phyloP scores from a whole-genome alignment of 805 yeast species.

The Kluyveromyces lactis region DNA sequence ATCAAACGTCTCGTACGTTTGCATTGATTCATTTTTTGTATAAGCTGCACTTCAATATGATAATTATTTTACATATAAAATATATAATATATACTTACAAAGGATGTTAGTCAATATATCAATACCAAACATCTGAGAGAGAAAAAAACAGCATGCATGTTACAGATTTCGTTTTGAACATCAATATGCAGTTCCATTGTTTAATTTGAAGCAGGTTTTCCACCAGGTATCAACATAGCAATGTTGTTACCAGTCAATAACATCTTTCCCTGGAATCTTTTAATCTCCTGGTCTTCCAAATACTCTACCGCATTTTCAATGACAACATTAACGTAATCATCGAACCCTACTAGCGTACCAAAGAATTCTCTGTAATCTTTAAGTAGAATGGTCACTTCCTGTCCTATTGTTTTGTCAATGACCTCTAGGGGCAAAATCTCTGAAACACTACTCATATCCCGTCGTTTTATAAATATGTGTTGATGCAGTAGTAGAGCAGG shows the following conservation, averaged over 20 bases:
- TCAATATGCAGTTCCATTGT: no score
- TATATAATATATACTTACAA: no score
- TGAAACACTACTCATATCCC: conserved; percentile 7
- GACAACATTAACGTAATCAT: conserved; percentile 90
- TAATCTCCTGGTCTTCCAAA: conserved; percentile 34
- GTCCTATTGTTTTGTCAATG: conserved; percentile 81
- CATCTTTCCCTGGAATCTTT: conserved; percentile 45
- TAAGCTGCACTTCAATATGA: no score
- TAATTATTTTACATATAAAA: no score
- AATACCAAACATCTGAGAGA: no score
- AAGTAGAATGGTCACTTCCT: conserved; percentile 66
- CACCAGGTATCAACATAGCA: conserved; percentile 59
- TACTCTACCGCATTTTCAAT: conserved; percentile 54
- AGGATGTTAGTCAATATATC: no score
- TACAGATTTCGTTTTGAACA: no score
- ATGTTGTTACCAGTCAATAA: conserved; percentile 65
- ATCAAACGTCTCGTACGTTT: no score
- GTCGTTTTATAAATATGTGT: no score
- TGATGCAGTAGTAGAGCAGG: no score
- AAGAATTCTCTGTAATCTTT: conserved; percentile 63
- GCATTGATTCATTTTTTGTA: no score
- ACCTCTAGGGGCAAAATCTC: conserved; percentile 64
- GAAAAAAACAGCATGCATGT: no score
- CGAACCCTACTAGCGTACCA: conserved; percentile 89
- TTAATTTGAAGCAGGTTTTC: conserved; percentile 21